Percentiles rank a stretch among this genome's conserved stretches.
Conservation (phyloP, 306 rosid genomes). For the Ochetophila trinervis region DNA sequence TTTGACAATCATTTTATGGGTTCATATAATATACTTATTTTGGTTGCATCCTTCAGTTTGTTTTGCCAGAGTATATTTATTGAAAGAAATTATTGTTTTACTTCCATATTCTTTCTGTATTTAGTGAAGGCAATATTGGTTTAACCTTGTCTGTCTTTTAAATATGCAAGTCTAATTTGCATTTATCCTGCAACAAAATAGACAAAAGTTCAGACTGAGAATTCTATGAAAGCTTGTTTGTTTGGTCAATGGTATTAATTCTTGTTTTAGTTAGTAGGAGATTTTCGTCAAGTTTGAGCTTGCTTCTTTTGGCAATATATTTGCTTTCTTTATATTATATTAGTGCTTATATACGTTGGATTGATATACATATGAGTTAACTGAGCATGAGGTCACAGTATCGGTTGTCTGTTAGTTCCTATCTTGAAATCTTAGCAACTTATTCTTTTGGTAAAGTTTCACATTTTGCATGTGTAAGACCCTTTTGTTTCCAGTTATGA, state of each 20-base stretch:
- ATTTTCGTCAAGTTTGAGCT: neutral
- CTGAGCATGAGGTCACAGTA: no score
- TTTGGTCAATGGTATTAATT: neutral
- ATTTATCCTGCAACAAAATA: neutral
- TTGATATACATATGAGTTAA: no score
- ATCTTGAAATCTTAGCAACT: no score
- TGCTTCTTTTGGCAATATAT: neutral
- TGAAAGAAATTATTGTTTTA: constrained; percentile 3
- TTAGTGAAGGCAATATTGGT: neutral
- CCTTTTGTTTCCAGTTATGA: no score
- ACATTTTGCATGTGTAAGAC: no score
- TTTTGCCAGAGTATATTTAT: neutral
- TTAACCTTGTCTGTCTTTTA: neutral
- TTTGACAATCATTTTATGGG: neutral
- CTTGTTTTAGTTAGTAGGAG: neutral
- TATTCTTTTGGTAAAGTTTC: no score
- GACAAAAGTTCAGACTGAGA: neutral
- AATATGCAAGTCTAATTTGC: neutral
- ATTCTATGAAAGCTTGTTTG: neutral
- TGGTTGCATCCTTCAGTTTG: neutral
- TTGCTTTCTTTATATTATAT: no score
- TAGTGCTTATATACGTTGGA: no score
- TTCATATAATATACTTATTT: no score
- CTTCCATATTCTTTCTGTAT: neutral
- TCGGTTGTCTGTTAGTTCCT: no score